Evolutionary conservation across 306 rosid genomes (phyloP), one percentile per base, ranked within the genome.

Genomic region (Acacia confusa): DNA sequence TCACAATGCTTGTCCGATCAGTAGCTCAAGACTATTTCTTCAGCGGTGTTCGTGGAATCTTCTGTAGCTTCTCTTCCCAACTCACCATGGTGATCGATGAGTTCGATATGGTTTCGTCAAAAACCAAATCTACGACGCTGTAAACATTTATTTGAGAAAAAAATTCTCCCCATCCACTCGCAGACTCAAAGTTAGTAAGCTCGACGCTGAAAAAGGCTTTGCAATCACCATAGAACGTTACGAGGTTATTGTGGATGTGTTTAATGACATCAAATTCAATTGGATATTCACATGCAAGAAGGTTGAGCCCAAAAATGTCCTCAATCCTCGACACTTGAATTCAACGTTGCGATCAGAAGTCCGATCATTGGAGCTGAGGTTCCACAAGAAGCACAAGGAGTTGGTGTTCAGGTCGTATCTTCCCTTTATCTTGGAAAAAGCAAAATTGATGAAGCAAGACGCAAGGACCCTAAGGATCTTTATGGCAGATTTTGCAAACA

Each of bases 51-150:
- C 71, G 81, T 24, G 48, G 60, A 71, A 20, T 85, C 27, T 70
- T 83, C 72, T 38, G n/a, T 27, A 83, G 87, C 6, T 89, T 88
- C 89, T 92, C 97, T 4, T 70, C 82, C 17, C 83, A 84, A 22
- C 78, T 87, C 80, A 94, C 94, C 7, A 84, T 92, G 74, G 86
- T 94, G n/a, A 80, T 94, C 64, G 90, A 89, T 32, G 97, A 92
- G 81, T 88, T 85, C 76, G 90, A 94, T 13, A 94, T 13, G 98
- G 97, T 22, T 83, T 94, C 1, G 79, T 64, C 4, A 72, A 16
- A 79, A 94, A 94, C 88, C 81, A 88, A 70, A 82, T 94, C 79
- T 92, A 90, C 86, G 90, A 82, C 9, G 87, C 97, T 0, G 97
- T 90, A 0, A 90, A 88, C 50, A 60, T 70, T 25, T 94, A 92